Percentiles rank a stretch among this genome's conserved stretches.
Conservation (phyloP, 148 eudicot genomes). For the Cornus florida region DNA sequence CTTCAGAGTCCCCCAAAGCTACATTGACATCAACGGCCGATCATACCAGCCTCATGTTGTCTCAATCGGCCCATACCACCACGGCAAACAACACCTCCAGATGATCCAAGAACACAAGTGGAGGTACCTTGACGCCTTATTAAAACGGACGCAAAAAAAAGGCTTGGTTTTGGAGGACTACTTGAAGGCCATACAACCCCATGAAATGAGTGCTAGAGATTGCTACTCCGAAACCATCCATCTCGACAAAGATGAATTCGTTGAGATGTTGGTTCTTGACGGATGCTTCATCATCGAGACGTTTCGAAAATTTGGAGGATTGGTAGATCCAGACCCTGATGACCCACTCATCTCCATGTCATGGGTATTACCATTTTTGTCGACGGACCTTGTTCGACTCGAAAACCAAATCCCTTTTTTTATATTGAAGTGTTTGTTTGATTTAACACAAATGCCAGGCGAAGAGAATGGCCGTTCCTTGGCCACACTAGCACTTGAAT, state of each 20-base stretch:
- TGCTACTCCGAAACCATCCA: conserved; percentile 54
- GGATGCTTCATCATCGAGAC: conserved; percentile 80
- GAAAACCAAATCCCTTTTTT: conserved; percentile 83
- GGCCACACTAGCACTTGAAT: conserved; percentile 37
- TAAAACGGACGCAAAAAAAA: conserved; percentile 23
- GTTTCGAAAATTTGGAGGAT: conserved; percentile 49
- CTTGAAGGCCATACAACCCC: conserved; percentile 40
- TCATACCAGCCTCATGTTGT: conserved; percentile 64
- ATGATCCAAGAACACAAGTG: conserved; percentile 88
- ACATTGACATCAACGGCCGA: conserved; percentile 44
- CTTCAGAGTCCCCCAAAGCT: conserved; percentile 66
- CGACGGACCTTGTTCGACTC: conserved; percentile 62
- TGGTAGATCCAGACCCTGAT: conserved; percentile 39
- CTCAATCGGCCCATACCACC: conserved; percentile 80
- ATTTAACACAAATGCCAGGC: conserved; percentile 31
- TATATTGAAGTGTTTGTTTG: conserved; percentile 53
- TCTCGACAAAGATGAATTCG: conserved; percentile 26
- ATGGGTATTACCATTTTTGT: conserved; percentile 63
- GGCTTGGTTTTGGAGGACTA: conserved; percentile 30
- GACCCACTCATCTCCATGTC: conserved; percentile 68
- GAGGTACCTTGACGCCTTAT: conserved; percentile 43
- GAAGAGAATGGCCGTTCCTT: conserved; percentile 23
- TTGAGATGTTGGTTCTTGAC: conserved; percentile 78
- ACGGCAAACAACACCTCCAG: conserved; percentile 35
- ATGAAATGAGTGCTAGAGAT: conserved; percentile 46